A percentile compares a stretch with the other conserved stretches of the same genome.
phyloP scores from a whole-genome alignment of 306 rosid genomes.

The cucumber (Cucumis sativus) region Cucumber_9930_V3 NC_026660.2:19881501-19882000 shows the following conservation, averaged over 20 bases:
- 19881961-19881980: no score
- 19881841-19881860: neutral
- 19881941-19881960: neutral
- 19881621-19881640: no score
- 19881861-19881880: neutral
- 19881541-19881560: slow-evolving; percentile 81
- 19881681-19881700: neutral
- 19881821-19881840: neutral
- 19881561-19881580: slow-evolving; percentile 78
- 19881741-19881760: neutral
- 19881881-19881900: neutral
- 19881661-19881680: neutral
- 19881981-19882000: no score
- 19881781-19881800: neutral
- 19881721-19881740: neutral
- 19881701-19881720: neutral
- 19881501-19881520: slow-evolving; percentile 1
- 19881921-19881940: slow-evolving; percentile 28
- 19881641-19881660: no score
- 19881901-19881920: slow-evolving; percentile 32
- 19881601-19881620: neutral
- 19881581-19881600: slow-evolving; percentile 92
- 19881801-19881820: neutral
- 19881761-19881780: neutral
- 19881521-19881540: slow-evolving; percentile 12